Evolutionary conservation across 768 basidiomycete species (phyloP), one percentile per base, ranked within the genome.

Genomic region (Boletus rubroflammeus): DNA sequence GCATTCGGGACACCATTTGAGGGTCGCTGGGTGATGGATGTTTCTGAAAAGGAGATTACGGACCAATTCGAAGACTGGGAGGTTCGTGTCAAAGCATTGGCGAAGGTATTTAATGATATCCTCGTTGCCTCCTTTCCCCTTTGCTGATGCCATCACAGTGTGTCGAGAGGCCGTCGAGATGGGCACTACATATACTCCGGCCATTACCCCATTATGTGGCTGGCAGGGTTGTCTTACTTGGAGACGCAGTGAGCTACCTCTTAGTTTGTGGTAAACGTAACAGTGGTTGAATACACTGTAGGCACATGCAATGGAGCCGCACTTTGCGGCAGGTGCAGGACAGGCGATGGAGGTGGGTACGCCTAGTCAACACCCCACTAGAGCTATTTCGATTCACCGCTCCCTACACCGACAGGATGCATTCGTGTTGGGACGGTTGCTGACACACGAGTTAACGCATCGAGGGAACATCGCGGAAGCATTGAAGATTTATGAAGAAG

Each of bases 251-350:
- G 56, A 70, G 62, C n/a, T 53, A 39, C 21, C 15, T 39, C 32
- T 28, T 19, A 6, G 5, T 25, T 15, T 21, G 8, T 26, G 49
- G 6, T 38, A 41, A 42, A 42, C 13, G 14, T 29, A 43, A 17
- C 45, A 23, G 40, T 7, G 21, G 44, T 32, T 57, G 51, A 62
- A 29, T 42, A 19, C 36, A 11, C 10, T 38, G n/a, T 40, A 67
- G 78, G 78, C 78, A 0, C 78, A 81, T 62, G 77, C 74, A 0
- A 78, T 78, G 72, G 66, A 73, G 4, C 78, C 78, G 0, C 72
- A 78, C 57, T 70, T 76, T 61, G 79, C 76, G 1, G 73, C 77
- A 0, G 79, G 80, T 3, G 81, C 78, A 3, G 76, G 78, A 4
- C 78, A 78, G 50, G 78, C 79, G 1, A 73, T 80, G n/a, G 81